Evolutionary conservation across 768 basidiomycete genomes (phyloP).

Genomic region (Rhodocollybia butyracea): DNA sequence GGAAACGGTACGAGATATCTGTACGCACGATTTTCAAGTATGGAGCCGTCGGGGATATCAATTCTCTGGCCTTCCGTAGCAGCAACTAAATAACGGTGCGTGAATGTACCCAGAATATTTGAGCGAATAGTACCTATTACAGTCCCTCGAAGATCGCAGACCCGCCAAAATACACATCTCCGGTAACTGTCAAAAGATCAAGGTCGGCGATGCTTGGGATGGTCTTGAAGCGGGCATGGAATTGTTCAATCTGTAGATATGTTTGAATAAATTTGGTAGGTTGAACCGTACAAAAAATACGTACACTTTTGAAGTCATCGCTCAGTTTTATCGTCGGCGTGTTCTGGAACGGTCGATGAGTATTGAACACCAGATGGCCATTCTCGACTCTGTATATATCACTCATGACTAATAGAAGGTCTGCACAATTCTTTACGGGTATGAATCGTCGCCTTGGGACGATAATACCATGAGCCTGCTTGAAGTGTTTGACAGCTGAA

Average conservation of each 20-base stretch:
- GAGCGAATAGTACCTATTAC: conserved; percentile 56
- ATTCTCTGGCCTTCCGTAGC: conserved; percentile 77
- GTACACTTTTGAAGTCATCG: conserved; percentile 95
- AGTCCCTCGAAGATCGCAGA: conserved; percentile 82
- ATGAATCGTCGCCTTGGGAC: conserved; percentile 94
- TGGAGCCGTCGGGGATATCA: conserved; percentile 71
- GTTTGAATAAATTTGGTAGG: not conserved
- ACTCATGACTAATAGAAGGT: conserved; percentile 84
- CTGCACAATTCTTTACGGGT: conserved; percentile 86
- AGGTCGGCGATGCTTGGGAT: conserved; percentile 88
- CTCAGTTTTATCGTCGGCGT: conserved; percentile 95
- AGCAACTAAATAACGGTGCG: too few species aligned
- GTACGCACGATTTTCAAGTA: conserved; percentile 55
- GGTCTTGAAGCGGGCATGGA: conserved; percentile 94
- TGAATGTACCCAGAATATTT: too few species aligned
- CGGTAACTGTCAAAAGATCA: conserved; percentile 92
- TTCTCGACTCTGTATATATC: conserved; percentile 86
- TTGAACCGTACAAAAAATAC: not conserved
- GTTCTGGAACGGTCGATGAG: conserved; percentile 75
- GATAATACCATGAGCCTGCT: conserved; percentile 88
- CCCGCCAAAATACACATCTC: conserved; percentile 86
- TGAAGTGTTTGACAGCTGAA: conserved; percentile 92
- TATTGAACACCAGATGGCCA: conserved; percentile 84
- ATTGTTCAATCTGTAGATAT: conserved; percentile 63
- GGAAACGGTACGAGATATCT: not conserved